A percentile compares a stretch with the other conserved stretches of the same genome.
phyloP scores from a whole-genome alignment of 495 filamentous ascomycete species.

The Penicillium cataractarum region DNA sequence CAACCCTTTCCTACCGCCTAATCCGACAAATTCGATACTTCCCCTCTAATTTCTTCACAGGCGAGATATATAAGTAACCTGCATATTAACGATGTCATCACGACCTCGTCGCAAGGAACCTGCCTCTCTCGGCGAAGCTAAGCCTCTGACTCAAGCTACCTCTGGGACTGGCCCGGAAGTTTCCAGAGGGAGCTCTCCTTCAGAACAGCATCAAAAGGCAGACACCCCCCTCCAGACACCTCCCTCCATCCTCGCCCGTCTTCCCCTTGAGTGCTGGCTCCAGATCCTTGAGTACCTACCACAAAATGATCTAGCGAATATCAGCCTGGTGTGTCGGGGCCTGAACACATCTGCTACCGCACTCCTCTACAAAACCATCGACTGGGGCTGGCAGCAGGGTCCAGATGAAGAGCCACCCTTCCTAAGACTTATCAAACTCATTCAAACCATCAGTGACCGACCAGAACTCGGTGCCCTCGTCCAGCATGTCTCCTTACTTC shows the following conservation, averaged over 20 bases:
- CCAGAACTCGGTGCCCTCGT: slow-evolving; percentile 2
- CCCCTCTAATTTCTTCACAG: not conserved
- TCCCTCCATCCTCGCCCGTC: not conserved
- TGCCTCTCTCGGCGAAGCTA: not conserved
- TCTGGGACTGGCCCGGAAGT: not conserved
- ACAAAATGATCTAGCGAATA: not conserved
- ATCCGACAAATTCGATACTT: not conserved
- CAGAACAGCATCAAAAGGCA: too few species aligned
- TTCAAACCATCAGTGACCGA: not conserved
- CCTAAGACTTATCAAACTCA: not conserved
- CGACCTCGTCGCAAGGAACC: not conserved
- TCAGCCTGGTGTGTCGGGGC: not conserved
- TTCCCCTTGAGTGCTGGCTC: slow-evolving; percentile 9
- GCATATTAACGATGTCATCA: not conserved
- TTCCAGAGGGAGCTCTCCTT: too few species aligned
- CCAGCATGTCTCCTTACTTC: slow-evolving; percentile 4
- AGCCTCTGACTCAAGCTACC: not conserved
- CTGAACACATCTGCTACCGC: not conserved
- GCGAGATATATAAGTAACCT: not conserved
- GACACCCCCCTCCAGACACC: not conserved
- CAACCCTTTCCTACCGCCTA: not conserved
- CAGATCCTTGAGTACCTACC: slow-evolving; percentile 1
- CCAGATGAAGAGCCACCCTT: not conserved
- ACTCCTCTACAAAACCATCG: not conserved
- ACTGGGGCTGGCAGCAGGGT: not conserved